Base-by-base conservation (phyloP, 768 basidiomycete genomes). In the Pleurotus platypus region DNA sequence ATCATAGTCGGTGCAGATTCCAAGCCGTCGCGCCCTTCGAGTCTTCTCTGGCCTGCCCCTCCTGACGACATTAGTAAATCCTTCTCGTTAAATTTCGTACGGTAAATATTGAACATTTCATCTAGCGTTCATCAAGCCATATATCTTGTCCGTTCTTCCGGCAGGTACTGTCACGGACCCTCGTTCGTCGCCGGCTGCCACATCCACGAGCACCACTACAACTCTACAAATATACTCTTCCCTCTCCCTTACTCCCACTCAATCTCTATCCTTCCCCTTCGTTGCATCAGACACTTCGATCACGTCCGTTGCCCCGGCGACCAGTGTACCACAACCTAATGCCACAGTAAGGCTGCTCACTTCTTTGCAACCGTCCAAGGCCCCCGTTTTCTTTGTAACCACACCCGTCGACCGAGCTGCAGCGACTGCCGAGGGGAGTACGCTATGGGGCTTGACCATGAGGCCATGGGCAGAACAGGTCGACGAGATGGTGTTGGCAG, bases 391-490 rank as follows among this genome's bases (percentile, higher is more conserved):
- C 61, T 69, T 90, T 35, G 67, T 90, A 3, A 85, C 86, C 2
- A 90, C 90, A 0, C 92, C 93, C 0, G 81, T 77, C 2, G 94
- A 96, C 60, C 84, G 85, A 58, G 71, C 81, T 2, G 72, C 82
- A 0, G 83, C 86, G 2, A 68, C 83, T 4, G 69, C 78, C 1
- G 87, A 94, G 62, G 93, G 94, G 2, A 89, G 85, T 59, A 80
- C 83, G 1, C 76, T 98, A 60, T 96, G 93, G 93, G 75, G 77
- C 27, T 74, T 95, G 49, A 61, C 65, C 6, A 87, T 94, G 80
- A 82, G 78, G 61, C 72, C 86, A 0, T 90, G 93, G 87, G 78
- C 82, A 5, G 82, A 86, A 18, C 92, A 96, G 63, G 79, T 97
- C 13, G 92, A 96, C 60, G 92, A 95, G 63, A 78, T 96, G 16